Base-by-base conservation (phyloP, 495 filamentous ascomycete species). In the Cercophora sp. region DNA sequence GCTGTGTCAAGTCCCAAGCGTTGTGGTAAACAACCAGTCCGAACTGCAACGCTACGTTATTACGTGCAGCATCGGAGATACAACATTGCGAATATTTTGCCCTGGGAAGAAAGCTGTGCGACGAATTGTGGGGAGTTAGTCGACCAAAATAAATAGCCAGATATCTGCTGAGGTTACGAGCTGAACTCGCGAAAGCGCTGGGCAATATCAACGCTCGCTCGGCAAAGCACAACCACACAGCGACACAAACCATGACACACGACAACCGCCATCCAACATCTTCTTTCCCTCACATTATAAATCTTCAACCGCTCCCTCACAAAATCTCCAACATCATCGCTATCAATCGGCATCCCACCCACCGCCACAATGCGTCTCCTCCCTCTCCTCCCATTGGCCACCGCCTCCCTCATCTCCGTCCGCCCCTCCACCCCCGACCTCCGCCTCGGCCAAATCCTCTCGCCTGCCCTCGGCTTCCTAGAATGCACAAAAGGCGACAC, bases 391-490 rank as follows among this genome's bases (percentile, higher is more conserved):
- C 42, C 23, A 22, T 16, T 45, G 6, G 11, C 23, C 20, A 16
- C 24, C 3, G 24, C 42, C 10, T 26, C 25, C 42, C 39, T 52
- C 18, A 25, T 52, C 15, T 24, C 37, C 24, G 25, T 52, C 24
- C 50, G 50, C 19, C 39, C 50, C 26, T 29, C 24, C 40, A 52
- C 16, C 2, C 50, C 50, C 6, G 40, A 36, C 40, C 16, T 53
- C 49, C 26, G 10, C 24, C 55, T 57, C 11, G 24, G 32, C 19
- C 27, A 52, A 15, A 40, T 57, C 26, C 49, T 57, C 35, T 19
- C 48, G 26, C 55, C 55, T n/a, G 19, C 48, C 49, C 25, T 57
- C 11, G 25, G 35, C 35, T 57, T 57, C 43, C 43, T 57, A 5
- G 48, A 57, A 31, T 57, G 55, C 23, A 34, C 48, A 13, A 25